Base-by-base conservation (phyloP, 805 yeast genomes). In the Metschnikowia sp. region DNA sequence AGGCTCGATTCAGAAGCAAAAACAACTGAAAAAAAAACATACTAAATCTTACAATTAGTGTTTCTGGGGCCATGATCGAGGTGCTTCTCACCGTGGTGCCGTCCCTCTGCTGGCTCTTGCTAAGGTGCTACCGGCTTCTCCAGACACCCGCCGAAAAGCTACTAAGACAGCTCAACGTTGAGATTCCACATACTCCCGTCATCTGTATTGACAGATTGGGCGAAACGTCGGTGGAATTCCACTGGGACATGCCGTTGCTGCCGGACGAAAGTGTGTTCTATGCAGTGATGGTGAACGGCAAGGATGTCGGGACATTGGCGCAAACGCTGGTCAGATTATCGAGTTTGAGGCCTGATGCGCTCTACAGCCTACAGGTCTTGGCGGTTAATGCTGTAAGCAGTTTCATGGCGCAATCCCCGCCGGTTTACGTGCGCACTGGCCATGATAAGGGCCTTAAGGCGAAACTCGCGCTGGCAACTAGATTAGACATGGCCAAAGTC, bases 161-260 rank as follows among this genome's bases (percentile, higher is more conserved):
- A 26, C 69, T 79, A 31, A 69, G 68, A 43, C 70, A 70, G 32
- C 62, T 82, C 36, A 72, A 74, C 52, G 71, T 81, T 18, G 76
- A 75, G 29, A 76, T 82, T 32, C 88, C 88, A 4, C 75, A 72
- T 46, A 68, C 78, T 8, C 84, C 85, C 3, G 62, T 66, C 39
- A 66, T 82, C 12, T 79, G 83, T 42, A 72, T 82, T 7, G 86
- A 81, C 55, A 72, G 75, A 53, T 74, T 82, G 40, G 71, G 77
- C 6, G 62, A 66, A 32, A 57, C 64, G 8, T 64, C 77, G 28
- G 75, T 79, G 34, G 72, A 71, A 26, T 48, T 82, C 31, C 86
- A 80, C 56, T 82, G 87, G 53, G 65, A 65, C 47, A 46, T 54
- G 10, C 51, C 52, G 34, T 47, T 47, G 15, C 29, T 10, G 30